Evolutionary conservation across 768 basidiomycete species (phyloP).

Genomic region (Boletus vermiculosoides): DNA sequence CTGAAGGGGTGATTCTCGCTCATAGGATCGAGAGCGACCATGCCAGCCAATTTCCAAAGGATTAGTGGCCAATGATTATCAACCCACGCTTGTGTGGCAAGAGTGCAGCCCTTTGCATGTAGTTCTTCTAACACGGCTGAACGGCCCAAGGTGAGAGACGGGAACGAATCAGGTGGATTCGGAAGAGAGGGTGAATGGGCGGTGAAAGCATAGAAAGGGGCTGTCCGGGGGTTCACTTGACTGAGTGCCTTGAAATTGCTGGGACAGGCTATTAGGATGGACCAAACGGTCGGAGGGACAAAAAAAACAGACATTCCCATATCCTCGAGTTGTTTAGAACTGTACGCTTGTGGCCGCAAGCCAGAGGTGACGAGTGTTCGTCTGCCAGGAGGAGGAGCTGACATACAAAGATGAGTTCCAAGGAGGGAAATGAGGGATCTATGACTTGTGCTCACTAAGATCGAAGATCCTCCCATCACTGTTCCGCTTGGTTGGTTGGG

Average conservation of each 20-base stretch:
- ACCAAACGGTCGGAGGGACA: neutral
- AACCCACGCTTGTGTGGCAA: constrained; percentile 80
- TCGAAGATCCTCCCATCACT: constrained; percentile 34
- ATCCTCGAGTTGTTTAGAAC: constrained; percentile 41
- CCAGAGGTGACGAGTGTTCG: constrained; percentile 48
- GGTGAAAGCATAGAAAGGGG: constrained; percentile 60
- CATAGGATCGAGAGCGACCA: constrained; percentile 71
- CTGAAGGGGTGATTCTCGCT: constrained; percentile 43
- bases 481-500: constrained; percentile 8
- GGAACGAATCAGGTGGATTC: constrained; percentile 14
- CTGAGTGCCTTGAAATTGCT: constrained; percentile 53
- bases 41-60: constrained; percentile 92
- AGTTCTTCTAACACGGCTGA: constrained; percentile 56
- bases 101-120: constrained; percentile 53
- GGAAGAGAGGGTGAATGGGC: constrained; percentile 35
- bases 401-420: neutral
- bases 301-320: constrained; percentile 51
- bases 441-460: constrained; percentile 38
- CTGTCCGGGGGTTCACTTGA: constrained; percentile 54
- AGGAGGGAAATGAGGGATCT: neutral
- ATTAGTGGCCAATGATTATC: constrained; percentile 89
- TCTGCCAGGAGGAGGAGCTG: constrained; percentile 39
- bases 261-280: constrained; percentile 6
- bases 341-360: constrained; percentile 49
- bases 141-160: constrained; percentile 42